These are phyloP conservation scores for Pluteus cervinus DNA, from an alignment of 768 basidiomycete species.

Conservation along the genomic window DNA sequence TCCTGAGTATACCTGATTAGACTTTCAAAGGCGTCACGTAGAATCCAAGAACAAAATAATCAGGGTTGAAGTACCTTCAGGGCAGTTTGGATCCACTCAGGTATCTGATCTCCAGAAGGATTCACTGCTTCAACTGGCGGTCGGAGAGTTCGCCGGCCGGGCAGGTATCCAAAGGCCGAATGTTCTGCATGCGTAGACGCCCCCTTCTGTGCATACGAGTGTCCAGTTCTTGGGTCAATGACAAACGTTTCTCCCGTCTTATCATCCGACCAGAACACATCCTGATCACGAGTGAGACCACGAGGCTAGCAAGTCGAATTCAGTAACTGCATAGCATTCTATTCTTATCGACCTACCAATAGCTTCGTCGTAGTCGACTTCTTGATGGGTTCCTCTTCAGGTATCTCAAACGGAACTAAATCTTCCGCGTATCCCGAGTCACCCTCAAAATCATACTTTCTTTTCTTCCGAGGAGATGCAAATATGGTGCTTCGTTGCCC, in stretches of 20 bases:
- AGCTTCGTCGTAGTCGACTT: too few species aligned
- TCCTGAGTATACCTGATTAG: conserved; percentile 1
- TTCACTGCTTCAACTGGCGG: background rate
- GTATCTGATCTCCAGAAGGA: conserved; percentile 23
- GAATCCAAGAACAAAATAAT: too few species aligned
- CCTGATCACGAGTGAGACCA: conserved; percentile 21
- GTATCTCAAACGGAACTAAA: too few species aligned
- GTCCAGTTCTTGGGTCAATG: conserved; percentile 66
- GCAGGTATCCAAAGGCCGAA: conserved; percentile 7
- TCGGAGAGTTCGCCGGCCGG: conserved; percentile 19
- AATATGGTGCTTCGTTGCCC: background rate
- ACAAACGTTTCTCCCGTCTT: conserved; percentile 49
- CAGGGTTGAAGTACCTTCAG: conserved; percentile 38
- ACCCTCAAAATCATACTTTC: conserved; percentile 34
- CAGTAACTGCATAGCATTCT: conserved; percentile 3
- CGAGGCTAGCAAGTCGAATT: conserved; percentile 13
- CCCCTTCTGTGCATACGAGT: conserved; percentile 41
- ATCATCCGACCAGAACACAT: conserved; percentile 60
- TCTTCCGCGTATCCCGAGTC: conserved; percentile 30
- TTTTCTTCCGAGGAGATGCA: conserved; percentile 43
- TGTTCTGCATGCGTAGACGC: conserved; percentile 7
- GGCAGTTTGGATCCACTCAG: conserved; percentile 61
- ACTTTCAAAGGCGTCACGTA: background rate
- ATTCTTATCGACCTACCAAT: too few species aligned
- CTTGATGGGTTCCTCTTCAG: too few species aligned